These are phyloP conservation scores for Leptographium flavum DNA, from an alignment of 2,329 filamentous ascomycete species.

Conservation along the genomic window DNA sequence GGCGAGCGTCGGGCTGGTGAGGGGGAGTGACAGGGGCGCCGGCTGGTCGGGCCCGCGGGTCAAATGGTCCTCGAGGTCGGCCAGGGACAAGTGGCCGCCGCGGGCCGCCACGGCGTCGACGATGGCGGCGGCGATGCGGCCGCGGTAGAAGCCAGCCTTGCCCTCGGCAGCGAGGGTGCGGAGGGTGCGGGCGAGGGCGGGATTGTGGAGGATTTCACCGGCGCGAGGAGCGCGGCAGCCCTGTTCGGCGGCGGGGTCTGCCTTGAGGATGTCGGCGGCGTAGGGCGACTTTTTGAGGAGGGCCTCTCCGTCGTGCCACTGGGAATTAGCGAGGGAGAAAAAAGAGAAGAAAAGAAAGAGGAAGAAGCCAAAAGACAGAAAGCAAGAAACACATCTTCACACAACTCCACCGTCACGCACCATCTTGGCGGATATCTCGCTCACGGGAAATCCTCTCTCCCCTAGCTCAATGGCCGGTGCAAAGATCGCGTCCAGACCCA, in stretches of 20 bases:
- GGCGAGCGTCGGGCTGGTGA: too few relatives aligned
- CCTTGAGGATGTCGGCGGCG: slow-evolving; percentile 73
- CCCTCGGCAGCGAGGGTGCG: slow-evolving; percentile 62
- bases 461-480: slow-evolving; percentile 71
- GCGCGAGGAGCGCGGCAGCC: slow-evolving; percentile 61
- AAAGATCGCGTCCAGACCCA: slow-evolving; percentile 64
- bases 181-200: slow-evolving; percentile 68
- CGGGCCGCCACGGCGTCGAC: slow-evolving; percentile 62
- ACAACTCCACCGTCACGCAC: too few relatives aligned
- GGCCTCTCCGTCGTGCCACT: slow-evolving; percentile 61
- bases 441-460: slow-evolving; percentile 70
- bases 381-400: too few relatives aligned
- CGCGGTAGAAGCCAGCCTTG: slow-evolving; percentile 84
- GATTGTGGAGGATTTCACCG: slow-evolving; percentile 84
- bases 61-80: slow-evolving; percentile 68
- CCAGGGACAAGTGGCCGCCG: slow-evolving; percentile 64
- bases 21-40: slow-evolving; percentile 70
- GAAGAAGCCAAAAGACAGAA: slow-evolving; percentile 15
- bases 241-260: slow-evolving; percentile 49
- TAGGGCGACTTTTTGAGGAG: slow-evolving; percentile 63
- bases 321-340: not conserved
- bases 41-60: slow-evolving; percentile 56
- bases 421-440: slow-evolving; percentile 31
- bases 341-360: not conserved
- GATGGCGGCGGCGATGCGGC: slow-evolving; percentile 66